Conservation (phyloP, 2,329 filamentous ascomycete genomes). For the Chaetomium strumarium region DNA sequence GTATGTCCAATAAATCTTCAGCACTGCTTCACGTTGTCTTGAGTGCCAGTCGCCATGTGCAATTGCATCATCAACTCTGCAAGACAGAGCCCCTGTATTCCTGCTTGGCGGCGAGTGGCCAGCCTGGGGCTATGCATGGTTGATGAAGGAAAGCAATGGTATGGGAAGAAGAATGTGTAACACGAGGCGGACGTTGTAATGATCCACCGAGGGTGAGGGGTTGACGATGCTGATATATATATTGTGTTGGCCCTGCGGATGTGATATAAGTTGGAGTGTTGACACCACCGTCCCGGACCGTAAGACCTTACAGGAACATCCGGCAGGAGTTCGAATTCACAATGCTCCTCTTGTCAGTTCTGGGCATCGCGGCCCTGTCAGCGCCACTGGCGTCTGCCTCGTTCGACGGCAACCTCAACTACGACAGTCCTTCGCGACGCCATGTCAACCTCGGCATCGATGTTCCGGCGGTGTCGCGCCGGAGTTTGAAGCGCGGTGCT, state of each 20-base stretch:
- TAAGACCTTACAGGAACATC: not conserved
- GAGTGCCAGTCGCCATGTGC: not conserved
- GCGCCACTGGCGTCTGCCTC: slow-evolving; percentile 9
- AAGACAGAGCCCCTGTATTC: not conserved
- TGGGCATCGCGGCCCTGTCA: slow-evolving; percentile 6
- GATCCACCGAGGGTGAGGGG: slow-evolving; percentile 1
- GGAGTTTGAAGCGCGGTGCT: slow-evolving; percentile 13
- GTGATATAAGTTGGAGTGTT: not conserved
- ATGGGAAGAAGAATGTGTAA: not conserved
- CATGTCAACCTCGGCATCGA: slow-evolving; percentile 52
- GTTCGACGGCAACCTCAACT: slow-evolving; percentile 46
- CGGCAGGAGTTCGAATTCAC: not conserved
- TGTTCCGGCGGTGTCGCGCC: slow-evolving; percentile 31
- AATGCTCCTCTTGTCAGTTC: not conserved
- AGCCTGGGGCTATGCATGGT: not conserved
- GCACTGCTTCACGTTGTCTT: slow-evolving; percentile 2
- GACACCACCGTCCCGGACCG: not conserved
- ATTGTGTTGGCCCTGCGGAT: not conserved
- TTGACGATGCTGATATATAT: not conserved
- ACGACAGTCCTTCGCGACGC: slow-evolving; percentile 51
- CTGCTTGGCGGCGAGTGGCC: not conserved
- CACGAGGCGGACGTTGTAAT: not conserved
- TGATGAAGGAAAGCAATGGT: not conserved
- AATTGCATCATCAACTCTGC: not conserved
- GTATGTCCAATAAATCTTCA: slow-evolving; percentile 1